Base-by-base conservation (phyloP, 1,284 basidiomycete species). In the Mycena citricolor region DNA sequence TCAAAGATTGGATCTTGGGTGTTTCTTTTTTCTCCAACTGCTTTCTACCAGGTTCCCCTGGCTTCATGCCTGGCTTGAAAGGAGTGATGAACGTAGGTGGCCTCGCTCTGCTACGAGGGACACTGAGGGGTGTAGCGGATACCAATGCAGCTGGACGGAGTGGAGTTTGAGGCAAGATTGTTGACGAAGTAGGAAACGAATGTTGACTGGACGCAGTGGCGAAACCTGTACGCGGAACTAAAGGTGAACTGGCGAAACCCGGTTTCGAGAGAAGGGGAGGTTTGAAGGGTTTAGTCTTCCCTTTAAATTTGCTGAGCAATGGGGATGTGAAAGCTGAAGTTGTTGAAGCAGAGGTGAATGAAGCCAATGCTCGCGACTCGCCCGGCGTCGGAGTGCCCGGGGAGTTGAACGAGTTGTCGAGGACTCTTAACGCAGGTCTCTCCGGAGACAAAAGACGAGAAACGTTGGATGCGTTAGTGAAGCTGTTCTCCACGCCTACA, bases 61-160 rank as follows among this genome's bases (percentile, higher is more conserved):
- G 80, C 32, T 65, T 67, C 66, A 77, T 68, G 2, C 74, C 77
- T 5, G 63, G 48, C 60, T 87, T 90, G 63, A 89, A 89, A 0
- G 86, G 86, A 0, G 85, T 87, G 2, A 73, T 61, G 54, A 90
- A 90, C 38, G 65, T 46, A 2, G 61, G 70, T 17, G 55, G 58
- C 26, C 54, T 55, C 7, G 42, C 33, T 11, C 21, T 23, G 22
- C 32, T 12, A 29, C 19, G 41, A n/a, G n/a, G 30, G n/a, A 17
- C 19, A 34, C 42, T 47, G 33, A 19, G 26, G 14, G 12, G 46
- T 31, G 33, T 60, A 63, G 1, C 57, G 59, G 14, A 56, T 37
- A 3, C 40, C 32, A 49, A n/a, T n/a, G 30, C 22, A n/a, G n/a
- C n/a, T 4, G 47, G 10, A 13, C 47, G 50, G 29, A 53, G 39